Evolutionary conservation across 2,329 filamentous ascomycete genomes (phyloP).

Genomic region (Byssoonygena ceratinophila): DNA sequence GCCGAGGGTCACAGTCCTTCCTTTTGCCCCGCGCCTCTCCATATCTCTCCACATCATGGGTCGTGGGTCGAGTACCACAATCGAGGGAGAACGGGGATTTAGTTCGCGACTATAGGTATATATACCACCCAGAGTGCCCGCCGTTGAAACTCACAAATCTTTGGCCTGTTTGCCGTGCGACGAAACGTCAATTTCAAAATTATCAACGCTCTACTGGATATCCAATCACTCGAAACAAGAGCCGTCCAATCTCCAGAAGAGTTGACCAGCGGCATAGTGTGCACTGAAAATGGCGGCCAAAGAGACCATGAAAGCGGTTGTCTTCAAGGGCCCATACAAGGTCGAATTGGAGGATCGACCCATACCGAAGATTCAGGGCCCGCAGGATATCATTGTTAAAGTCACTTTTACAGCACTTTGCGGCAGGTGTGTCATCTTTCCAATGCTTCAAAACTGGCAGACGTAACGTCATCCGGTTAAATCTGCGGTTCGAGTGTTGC

Average conservation of each 20-base stretch:
- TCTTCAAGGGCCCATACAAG: conserved; percentile 70
- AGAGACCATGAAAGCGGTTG: conserved; percentile 71
- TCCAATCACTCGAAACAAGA: too few species aligned
- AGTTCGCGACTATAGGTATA: not conserved
- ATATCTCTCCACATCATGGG: not conserved
- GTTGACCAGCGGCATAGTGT: not conserved
- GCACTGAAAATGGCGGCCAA: conserved; percentile 23
- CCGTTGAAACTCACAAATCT: not conserved
- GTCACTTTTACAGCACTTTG: conserved; percentile 76
- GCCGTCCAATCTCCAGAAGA: too few species aligned
- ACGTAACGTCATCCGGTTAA: too few species aligned
- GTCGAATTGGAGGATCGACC: conserved; percentile 70
- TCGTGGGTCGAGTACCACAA: not conserved
- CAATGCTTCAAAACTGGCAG: too few species aligned
- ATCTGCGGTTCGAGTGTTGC: not conserved
- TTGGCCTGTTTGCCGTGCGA: not conserved
- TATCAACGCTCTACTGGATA: not conserved
- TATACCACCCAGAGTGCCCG: not conserved
- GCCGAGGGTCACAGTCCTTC: not conserved
- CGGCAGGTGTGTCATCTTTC: conserved; percentile 55
- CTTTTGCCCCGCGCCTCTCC: not conserved
- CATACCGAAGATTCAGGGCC: conserved; percentile 60
- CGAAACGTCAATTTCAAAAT: not conserved
- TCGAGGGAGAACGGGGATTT: not conserved
- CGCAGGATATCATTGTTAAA: conserved; percentile 69